These are phyloP conservation scores for Apiospora hydei DNA, from an alignment of 2,329 filamentous ascomycete species.

Conservation along the genomic window DNA sequence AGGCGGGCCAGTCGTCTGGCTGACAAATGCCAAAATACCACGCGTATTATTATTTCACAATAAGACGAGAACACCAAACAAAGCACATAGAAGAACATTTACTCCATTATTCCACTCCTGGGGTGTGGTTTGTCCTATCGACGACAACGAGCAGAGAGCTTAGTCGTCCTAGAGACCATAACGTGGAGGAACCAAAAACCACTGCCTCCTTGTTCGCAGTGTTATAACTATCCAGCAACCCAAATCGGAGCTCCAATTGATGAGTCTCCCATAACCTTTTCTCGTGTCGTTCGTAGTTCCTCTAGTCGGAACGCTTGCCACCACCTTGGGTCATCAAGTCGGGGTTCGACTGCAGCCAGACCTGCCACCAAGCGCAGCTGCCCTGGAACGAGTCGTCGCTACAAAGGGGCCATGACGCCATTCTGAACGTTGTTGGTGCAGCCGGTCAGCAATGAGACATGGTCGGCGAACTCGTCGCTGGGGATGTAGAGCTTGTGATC, in stretches of 20 bases:
- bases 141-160: background rate
- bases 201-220: background rate
- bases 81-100: background rate
- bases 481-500: no score
- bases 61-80: background rate
- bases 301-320: background rate
- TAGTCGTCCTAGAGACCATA: background rate
- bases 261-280: no score
- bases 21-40: background rate
- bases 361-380: slow-evolving; percentile 14
- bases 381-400: slow-evolving; percentile 2
- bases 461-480: background rate
- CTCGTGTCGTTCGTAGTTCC: no score
- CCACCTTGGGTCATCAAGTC: background rate
- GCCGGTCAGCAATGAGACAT: background rate
- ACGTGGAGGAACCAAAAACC: background rate
- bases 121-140: background rate
- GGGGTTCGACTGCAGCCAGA: background rate
- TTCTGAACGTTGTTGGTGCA: background rate
- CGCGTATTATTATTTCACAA: background rate
- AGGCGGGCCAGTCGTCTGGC: background rate
- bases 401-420: slow-evolving; percentile 13
- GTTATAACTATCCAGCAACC: background rate
- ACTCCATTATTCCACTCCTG: background rate
- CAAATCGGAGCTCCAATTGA: background rate